Evolutionary conservation across 1,284 basidiomycete species (phyloP).

Genomic region (Sanguinoderma infundibulare): DNA sequence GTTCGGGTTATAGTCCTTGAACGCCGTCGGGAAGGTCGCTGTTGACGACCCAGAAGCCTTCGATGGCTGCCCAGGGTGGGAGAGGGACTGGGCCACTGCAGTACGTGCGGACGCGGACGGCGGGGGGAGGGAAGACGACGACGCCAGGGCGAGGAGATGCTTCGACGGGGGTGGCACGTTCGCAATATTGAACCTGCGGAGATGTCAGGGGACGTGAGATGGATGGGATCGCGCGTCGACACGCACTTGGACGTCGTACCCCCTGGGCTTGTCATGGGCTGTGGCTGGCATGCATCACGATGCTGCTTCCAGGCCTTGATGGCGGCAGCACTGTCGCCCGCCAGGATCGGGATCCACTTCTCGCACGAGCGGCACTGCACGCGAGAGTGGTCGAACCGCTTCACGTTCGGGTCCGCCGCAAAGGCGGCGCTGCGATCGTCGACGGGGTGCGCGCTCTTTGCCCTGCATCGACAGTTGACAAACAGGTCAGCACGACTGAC

Average conservation of each 20-base stretch:
- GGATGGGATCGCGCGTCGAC: background rate
- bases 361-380: conserved; percentile 72
- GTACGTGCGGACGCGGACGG: conserved; percentile 26
- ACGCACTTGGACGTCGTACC: conserved; percentile 31
- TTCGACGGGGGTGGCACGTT: conserved; percentile 42
- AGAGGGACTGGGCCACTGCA: conserved; percentile 23
- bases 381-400: conserved; percentile 73
- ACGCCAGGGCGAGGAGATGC: conserved; percentile 39
- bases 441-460: conserved; percentile 38
- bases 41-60: conserved; percentile 37
- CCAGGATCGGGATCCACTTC: conserved; percentile 56
- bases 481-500: conserved; percentile 9
- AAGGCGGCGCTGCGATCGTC: conserved; percentile 63
- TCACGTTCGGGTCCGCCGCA: conserved; percentile 64
- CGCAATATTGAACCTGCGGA: conserved; percentile 19
- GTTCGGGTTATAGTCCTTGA: conserved; percentile 56
- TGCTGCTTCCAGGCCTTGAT: conserved; percentile 39
- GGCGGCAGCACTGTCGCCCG: conserved; percentile 32
- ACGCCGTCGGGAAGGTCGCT: conserved; percentile 21
- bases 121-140: conserved; percentile 34
- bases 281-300: conserved; percentile 34
- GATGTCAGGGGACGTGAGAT: conserved; percentile 3
- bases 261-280: conserved; percentile 13
- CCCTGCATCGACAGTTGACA: conserved; percentile 17
- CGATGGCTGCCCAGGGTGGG: conserved; percentile 9